phyloP scores from a whole-genome alignment of 441 rosid genomes.

The Brassica balearica region DNA sequence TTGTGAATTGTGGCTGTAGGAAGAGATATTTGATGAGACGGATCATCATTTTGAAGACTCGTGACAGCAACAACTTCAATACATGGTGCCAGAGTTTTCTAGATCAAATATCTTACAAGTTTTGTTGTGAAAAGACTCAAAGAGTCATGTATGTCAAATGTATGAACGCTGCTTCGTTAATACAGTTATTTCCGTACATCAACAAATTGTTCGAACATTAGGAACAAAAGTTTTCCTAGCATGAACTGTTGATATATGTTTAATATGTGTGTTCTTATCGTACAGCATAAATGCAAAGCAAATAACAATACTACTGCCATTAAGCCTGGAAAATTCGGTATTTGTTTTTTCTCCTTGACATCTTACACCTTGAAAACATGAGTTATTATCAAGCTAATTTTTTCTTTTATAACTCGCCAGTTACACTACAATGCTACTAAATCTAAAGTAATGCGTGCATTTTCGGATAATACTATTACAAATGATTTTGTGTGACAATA shows the following conservation, averaged over 20 bases:
- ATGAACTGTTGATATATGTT: conserved; percentile 16
- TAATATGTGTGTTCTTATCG: background rate
- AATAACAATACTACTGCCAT: background rate
- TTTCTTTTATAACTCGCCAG: no score
- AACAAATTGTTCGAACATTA: background rate
- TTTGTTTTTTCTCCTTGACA: background rate
- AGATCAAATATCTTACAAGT: conserved; percentile 1
- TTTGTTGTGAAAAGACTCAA: background rate
- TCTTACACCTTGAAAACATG: no score
- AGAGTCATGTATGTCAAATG: background rate
- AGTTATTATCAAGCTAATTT: no score
- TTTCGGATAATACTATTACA: no score
- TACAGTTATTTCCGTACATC: background rate
- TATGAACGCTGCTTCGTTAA: conserved; percentile 1
- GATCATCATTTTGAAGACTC: conserved; percentile 77
- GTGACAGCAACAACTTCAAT: conserved; percentile 34
- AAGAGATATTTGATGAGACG: conserved; percentile 93
- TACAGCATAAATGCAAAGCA: background rate
- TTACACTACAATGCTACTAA: no score
- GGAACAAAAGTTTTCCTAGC: background rate
- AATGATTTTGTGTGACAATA: no score
- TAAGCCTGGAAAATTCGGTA: background rate
- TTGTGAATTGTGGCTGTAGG: conserved; percentile 50
- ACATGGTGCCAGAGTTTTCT: background rate
- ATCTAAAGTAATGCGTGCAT: no score